Percentiles rank a stretch among this genome's conserved stretches.
These are phyloP conservation scores for Microstegium vimineum DNA, from an alignment of 176 grass and related monocot genomes.

Conservation along the genomic window DNA sequence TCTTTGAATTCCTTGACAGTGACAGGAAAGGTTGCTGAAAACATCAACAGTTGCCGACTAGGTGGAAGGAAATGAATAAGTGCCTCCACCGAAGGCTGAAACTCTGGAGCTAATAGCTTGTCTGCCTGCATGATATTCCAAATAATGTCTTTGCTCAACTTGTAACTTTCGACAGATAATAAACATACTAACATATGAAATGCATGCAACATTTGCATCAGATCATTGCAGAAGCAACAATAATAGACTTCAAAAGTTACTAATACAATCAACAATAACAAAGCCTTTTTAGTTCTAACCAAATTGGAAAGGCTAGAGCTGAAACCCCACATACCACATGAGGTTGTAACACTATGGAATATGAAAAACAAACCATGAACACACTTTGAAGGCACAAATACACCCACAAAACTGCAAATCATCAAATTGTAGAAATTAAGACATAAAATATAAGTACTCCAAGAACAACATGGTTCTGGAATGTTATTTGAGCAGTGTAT, in stretches of 20 bases:
- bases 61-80: conserved; percentile 64
- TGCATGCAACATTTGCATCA: not conserved
- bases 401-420: not conserved
- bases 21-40: conserved; percentile 73
- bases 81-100: conserved; percentile 83
- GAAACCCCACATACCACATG: not conserved
- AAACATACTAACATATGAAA: not conserved
- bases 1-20: conserved; percentile 69
- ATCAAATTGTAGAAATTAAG: not conserved
- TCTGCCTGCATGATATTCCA: conserved; percentile 59
- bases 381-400: not conserved
- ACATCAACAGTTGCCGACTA: conserved; percentile 66
- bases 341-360: not conserved
- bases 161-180: not conserved
- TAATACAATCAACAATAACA: not conserved
- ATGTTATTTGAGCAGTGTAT: not conserved
- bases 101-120: conserved; percentile 84
- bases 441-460: no score
- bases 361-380: not conserved
- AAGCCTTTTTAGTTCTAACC: not conserved
- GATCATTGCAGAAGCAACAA: not conserved
- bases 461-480: not conserved
- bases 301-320: not conserved
- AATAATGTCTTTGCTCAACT: not conserved
- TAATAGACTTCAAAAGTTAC: not conserved